phyloP scores from a whole-genome alignment of 2,329 filamentous ascomycete species.

The Ceratocystis alfenasii region DNA sequence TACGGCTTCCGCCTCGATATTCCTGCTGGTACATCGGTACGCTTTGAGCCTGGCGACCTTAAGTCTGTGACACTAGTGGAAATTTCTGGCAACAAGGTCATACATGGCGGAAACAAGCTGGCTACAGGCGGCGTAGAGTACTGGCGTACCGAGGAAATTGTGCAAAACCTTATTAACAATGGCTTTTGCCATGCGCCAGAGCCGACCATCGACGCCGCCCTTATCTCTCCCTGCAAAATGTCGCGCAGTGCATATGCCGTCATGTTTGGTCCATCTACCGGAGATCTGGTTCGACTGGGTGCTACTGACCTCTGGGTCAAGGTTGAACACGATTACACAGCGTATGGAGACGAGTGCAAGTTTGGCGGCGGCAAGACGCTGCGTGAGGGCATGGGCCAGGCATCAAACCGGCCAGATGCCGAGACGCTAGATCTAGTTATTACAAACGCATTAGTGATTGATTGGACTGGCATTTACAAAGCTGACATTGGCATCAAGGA shows the following conservation, averaged over 20 bases:
- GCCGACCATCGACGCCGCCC: constrained; percentile 41
- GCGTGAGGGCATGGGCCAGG: constrained; percentile 91
- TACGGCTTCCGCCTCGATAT: constrained; percentile 86
- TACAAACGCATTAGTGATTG: constrained; percentile 78
- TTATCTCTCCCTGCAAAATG: constrained; percentile 55
- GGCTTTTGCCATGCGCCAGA: constrained; percentile 70
- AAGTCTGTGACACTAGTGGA: constrained; percentile 85
- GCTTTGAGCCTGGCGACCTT: constrained; percentile 86
- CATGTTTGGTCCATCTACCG: constrained; percentile 90
- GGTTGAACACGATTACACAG: constrained; percentile 74
- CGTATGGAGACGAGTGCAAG: constrained; percentile 85
- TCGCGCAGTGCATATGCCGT: constrained; percentile 64
- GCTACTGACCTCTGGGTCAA: constrained; percentile 80
- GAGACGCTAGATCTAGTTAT: constrained; percentile 75
- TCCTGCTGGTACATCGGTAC: constrained; percentile 76
- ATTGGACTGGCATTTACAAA: constrained; percentile 90
- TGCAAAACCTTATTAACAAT: constrained; percentile 52
- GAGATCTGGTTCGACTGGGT: constrained; percentile 71
- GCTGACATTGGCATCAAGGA: constrained; percentile 90
- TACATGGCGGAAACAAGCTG: constrained; percentile 72
- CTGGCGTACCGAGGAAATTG: constrained; percentile 50
- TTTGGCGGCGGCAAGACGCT: constrained; percentile 93
- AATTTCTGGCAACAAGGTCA: constrained; percentile 68
- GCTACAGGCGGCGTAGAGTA: constrained; percentile 61
- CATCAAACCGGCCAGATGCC: constrained; percentile 58